phyloP scores from a whole-genome alignment of 2,329 filamentous ascomycete genomes.

The Saccharata proteae region DNA sequence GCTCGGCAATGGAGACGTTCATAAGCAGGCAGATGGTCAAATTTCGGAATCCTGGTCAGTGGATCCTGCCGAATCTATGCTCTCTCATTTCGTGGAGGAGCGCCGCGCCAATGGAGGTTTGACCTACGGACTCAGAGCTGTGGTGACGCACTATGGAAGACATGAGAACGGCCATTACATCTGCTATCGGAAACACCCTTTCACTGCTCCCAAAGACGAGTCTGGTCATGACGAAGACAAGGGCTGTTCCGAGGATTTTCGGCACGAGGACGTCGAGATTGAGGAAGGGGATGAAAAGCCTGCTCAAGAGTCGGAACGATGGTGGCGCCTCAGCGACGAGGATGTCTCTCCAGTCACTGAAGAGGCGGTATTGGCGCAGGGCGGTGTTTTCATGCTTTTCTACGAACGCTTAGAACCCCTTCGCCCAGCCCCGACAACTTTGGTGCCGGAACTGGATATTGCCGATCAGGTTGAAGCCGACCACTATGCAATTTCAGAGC shows the following conservation, averaged over 20 bases:
- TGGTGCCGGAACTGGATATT: too few relatives aligned
- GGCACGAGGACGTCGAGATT: background rate
- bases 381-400: slow-evolving; percentile 92
- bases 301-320: slow-evolving; percentile 39
- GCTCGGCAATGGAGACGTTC: slow-evolving; percentile 50
- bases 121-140: slow-evolving; percentile 67
- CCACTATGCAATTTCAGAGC: too few relatives aligned
- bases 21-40: slow-evolving; percentile 16
- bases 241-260: background rate
- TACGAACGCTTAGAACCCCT: slow-evolving; percentile 56
- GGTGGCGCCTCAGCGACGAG: slow-evolving; percentile 90
- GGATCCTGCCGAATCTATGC: slow-evolving; percentile 61
- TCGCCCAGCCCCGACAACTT: too few relatives aligned
- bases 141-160: slow-evolving; percentile 77
- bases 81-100: slow-evolving; percentile 48
- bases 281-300: slow-evolving; percentile 20
- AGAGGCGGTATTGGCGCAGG: slow-evolving; percentile 58
- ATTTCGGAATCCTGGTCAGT: slow-evolving; percentile 56
- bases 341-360: slow-evolving; percentile 65
- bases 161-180: slow-evolving; percentile 96
- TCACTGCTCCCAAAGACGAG: slow-evolving; percentile 5
- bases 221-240: slow-evolving; percentile 12
- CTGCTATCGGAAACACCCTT: slow-evolving; percentile 65
- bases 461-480: too few relatives aligned
- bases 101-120: slow-evolving; percentile 6